Evolutionary conservation across 2,329 filamentous ascomycete genomes (phyloP), one percentile per base, ranked within the genome.

Genomic region (Akanthomyces dipterigenus): DNA sequence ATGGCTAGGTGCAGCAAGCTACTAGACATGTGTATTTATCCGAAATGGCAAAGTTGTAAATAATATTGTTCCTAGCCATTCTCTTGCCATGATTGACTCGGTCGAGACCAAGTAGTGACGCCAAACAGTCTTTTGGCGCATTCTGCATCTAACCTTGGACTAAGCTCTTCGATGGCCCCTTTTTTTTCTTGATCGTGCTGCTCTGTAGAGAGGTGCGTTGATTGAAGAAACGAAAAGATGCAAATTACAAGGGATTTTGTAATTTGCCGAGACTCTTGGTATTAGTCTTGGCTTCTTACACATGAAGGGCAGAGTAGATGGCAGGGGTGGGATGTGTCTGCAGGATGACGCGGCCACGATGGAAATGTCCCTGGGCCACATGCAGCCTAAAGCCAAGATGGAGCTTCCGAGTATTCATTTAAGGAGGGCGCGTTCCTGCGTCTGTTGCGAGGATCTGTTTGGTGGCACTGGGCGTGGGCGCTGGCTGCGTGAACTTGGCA

Each of bases 1-100:
- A 77, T 46, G 77, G 78, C 55, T 79, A 59, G 46, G n/a, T 38
- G 8, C 18, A 26, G 26, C 46, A 36, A 53, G 31, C 43, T 14
- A 42, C 3, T 48, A 18, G 6, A 36, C 26, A 45, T 22, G 8
- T 8, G 31, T 9, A 14, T 38, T 16, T 38, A 38, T 38, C 3
- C 36, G 36, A 16, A 14, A 38, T 3, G 14, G 3, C 14, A 14
- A 38, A 38, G 14, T 3, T 38, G 36, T 38, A 43, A 31, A 43
- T 11, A 12, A 8, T 24, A 43, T 38, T 55, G 8, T 42, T 43
- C 38, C 31, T 34, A 20, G 53, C 36, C 53, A 22, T 28, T 43
- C 9, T 55, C 18, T 31, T 38, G 36, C 42, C 28, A 18, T 18
- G 7, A 24, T 26, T 45, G 26, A 12, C 16, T 14, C 34, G 3